A percentile compares a stretch with the other conserved stretches of the same genome.
Evolutionary conservation across 768 basidiomycete species (phyloP).

Genomic region (Lentinula guzmanii): DNA sequence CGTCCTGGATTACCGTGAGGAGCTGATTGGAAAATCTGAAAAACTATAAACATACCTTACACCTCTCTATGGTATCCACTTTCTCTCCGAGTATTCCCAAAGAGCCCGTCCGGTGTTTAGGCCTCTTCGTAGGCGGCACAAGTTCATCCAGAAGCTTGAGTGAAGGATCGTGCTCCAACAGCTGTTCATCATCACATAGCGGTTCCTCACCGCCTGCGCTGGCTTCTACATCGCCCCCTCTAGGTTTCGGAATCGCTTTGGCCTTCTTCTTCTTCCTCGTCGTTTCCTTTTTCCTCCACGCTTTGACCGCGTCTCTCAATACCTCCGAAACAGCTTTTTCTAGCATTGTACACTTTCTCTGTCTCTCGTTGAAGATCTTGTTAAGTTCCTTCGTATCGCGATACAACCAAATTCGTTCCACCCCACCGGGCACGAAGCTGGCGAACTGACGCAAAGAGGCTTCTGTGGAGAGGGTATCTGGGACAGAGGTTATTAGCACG

Average conservation of each 20-base stretch:
- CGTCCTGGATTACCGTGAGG: conserved; percentile 24
- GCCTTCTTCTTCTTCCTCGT: conserved; percentile 13
- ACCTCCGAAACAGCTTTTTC: conserved; percentile 52
- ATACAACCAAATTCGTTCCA: conserved; percentile 64
- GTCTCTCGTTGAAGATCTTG: conserved; percentile 34
- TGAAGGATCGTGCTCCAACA: conserved; percentile 18
- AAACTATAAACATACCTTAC: conserved; percentile 30
- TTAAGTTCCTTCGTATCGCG: conserved; percentile 43
- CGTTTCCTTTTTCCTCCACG: conserved; percentile 30
- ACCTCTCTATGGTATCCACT: conserved; percentile 65
- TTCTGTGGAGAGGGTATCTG: conserved; percentile 45
- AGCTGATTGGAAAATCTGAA: not conserved
- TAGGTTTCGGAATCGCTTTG: conserved; percentile 14
- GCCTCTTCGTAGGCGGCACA: conserved; percentile 43
- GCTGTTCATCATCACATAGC: conserved; percentile 7
- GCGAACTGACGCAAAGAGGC: conserved; percentile 44
- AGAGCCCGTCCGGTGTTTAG: conserved; percentile 42
- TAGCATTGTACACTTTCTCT: conserved; percentile 43
- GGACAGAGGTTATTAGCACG: conserved; percentile 61
- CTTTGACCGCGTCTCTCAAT: conserved; percentile 31
- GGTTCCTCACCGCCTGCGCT: conserved; percentile 15
- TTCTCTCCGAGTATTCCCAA: conserved; percentile 50
- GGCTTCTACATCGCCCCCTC: not conserved
- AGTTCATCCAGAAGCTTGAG: conserved; percentile 41
- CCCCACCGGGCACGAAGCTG: conserved; percentile 63